Evolutionary conservation across 345 rosid genomes (phyloP).

Genomic region (Brassica nigra): DNA sequence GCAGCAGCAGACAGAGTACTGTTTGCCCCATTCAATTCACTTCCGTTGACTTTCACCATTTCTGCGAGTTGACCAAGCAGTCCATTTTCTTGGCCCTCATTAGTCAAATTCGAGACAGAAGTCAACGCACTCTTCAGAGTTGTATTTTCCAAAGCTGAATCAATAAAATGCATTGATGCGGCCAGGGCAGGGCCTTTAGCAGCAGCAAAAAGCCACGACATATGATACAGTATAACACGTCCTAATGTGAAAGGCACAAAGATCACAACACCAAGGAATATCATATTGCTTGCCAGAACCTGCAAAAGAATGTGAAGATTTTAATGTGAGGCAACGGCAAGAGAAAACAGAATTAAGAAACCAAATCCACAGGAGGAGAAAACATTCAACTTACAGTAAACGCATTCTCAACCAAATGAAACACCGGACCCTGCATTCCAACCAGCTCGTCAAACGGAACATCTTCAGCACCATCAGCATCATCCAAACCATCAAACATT

Average conservation of each 20-base stretch:
- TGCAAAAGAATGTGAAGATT: conserved; percentile 41
- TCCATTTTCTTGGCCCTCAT: conserved; percentile 64
- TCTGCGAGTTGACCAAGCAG: conserved; percentile 63
- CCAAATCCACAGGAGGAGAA: background rate
- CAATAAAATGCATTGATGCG: conserved; percentile 47
- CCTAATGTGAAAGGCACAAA: conserved; percentile 93
- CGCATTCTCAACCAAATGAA: conserved; percentile 99
- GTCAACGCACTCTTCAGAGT: conserved; percentile 60
- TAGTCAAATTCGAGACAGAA: conserved; percentile 76
- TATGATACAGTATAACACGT: conserved; percentile 66
- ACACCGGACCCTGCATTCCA: conserved; percentile 99
- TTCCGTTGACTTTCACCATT: conserved; percentile 62
- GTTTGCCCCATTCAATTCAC: conserved; percentile 60
- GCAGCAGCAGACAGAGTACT: conserved; percentile 55
- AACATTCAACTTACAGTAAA: conserved; percentile 89
- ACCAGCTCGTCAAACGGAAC: conserved; percentile 99
- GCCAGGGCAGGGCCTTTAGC: conserved; percentile 64
- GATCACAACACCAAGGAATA: conserved; percentile 96
- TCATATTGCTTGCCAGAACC: conserved; percentile 99
- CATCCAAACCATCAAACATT: conserved; percentile 98
- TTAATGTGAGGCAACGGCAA: background rate
- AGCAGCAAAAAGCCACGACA: conserved; percentile 85
- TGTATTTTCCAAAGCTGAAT: conserved; percentile 65
- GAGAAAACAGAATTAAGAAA: background rate
- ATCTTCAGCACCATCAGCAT: conserved; percentile 99